phyloP scores from a whole-genome alignment of 768 basidiomycete species.

The Symmetrospora coprosmae region DNA sequence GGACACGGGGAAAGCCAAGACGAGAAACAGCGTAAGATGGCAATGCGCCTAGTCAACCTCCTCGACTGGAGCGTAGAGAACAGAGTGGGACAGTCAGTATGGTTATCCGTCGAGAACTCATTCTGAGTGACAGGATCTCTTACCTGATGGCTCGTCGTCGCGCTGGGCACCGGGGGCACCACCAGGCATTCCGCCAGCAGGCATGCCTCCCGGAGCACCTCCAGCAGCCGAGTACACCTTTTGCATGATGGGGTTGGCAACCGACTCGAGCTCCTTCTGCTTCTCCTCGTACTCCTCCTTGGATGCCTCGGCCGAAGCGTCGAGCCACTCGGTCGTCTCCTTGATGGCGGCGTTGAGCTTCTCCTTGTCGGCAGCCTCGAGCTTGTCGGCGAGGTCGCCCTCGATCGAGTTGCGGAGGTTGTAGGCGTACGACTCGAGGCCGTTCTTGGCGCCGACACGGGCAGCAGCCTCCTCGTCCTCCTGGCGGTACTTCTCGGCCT shows the following conservation, averaged over 20 bases:
- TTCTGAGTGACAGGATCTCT: too few species aligned
- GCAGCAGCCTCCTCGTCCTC: slow-evolving; percentile 47
- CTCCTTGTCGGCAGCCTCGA: slow-evolving; percentile 68
- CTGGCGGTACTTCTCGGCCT: slow-evolving; percentile 86
- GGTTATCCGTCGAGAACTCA: too few species aligned
- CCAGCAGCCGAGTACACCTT: slow-evolving; percentile 52
- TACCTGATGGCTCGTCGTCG: slow-evolving; percentile 47
- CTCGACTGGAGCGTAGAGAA: too few species aligned
- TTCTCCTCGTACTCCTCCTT: slow-evolving; percentile 86
- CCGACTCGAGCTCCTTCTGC: slow-evolving; percentile 78
- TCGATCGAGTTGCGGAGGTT: slow-evolving; percentile 79
- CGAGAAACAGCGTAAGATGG: too few species aligned
- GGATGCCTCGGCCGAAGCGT: slow-evolving; percentile 67
- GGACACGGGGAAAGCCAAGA: too few species aligned
- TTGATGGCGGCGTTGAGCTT: slow-evolving; percentile 68
- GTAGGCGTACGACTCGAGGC: slow-evolving; percentile 84
- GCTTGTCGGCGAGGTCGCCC: slow-evolving; percentile 74
- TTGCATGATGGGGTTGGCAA: slow-evolving; percentile 61
- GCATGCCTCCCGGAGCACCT: slow-evolving; percentile 58
- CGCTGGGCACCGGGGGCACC: slow-evolving; percentile 35
- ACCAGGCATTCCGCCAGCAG: slow-evolving; percentile 44
- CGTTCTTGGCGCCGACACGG: slow-evolving; percentile 77
- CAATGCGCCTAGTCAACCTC: slow-evolving; percentile 15
- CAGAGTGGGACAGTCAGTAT: too few species aligned
- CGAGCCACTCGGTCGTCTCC: slow-evolving; percentile 72